Conservation (phyloP, 495 filamentous ascomycete genomes). For the Amphirosellinia nigrospora region DNA sequence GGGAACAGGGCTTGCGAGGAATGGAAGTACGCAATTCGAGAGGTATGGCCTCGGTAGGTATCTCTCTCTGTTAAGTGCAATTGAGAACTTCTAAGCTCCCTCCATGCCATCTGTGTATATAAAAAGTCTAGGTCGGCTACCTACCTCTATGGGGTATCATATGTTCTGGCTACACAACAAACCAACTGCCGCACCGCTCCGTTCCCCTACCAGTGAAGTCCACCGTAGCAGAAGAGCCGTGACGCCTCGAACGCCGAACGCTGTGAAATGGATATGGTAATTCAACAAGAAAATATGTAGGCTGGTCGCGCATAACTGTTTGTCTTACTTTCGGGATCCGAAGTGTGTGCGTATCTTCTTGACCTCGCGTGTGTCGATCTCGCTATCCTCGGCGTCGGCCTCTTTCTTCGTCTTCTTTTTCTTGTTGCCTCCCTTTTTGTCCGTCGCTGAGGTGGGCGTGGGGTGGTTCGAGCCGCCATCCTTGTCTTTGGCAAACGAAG, state of each 20-base stretch:
- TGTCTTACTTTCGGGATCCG: constrained; percentile 53
- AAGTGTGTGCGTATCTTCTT: constrained; percentile 62
- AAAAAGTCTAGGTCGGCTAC: constrained; percentile 1
- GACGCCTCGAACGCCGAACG: constrained; percentile 11
- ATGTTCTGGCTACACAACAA: background rate
- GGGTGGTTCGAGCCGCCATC: constrained; percentile 50
- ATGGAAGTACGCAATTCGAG: background rate
- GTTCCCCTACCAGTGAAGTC: background rate
- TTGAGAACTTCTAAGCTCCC: background rate
- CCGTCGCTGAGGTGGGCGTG: constrained; percentile 52
- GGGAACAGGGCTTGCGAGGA: background rate
- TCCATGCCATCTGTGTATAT: background rate
- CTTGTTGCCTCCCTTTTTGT: constrained; percentile 37
- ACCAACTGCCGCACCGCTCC: constrained; percentile 2
- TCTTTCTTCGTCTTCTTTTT: constrained; percentile 52
- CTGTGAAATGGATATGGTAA: constrained; percentile 21
- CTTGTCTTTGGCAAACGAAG: constrained; percentile 47
- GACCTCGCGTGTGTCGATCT: constrained; percentile 51
- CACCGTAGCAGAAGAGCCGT: background rate
- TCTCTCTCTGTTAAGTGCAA: background rate
- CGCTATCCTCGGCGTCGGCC: constrained; percentile 55
- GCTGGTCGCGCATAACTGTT: background rate
- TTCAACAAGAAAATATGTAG: background rate
- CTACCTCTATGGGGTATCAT: constrained; percentile 24
- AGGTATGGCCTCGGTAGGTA: background rate